Evolutionary conservation across 345 rosid genomes (phyloP).

Genomic region (Trapa bicornis): DNA sequence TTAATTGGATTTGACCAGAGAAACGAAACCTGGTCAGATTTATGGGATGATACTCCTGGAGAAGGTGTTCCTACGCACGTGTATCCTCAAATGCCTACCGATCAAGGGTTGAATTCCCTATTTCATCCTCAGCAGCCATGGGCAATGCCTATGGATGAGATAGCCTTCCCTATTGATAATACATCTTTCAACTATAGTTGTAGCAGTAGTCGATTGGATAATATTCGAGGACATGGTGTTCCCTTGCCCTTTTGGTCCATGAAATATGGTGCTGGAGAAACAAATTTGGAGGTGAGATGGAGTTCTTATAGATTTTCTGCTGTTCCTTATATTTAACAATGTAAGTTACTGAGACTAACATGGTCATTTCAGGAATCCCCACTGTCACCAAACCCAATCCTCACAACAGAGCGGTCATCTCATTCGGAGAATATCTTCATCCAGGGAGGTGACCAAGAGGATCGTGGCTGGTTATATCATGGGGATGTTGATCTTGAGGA

Average conservation of each 20-base stretch:
- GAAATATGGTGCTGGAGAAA: neutral
- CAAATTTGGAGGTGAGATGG: conserved; percentile 1
- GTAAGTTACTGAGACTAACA: neutral
- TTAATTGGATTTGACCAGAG: neutral
- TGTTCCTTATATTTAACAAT: neutral
- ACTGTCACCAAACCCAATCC: neutral
- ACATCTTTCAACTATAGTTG: neutral
- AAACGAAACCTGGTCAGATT: neutral
- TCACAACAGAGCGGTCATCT: too few species aligned
- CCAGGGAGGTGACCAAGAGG: too few species aligned
- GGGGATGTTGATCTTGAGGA: too few species aligned
- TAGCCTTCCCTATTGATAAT: neutral
- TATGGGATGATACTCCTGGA: neutral
- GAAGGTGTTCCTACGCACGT: neutral
- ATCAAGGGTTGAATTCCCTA: neutral
- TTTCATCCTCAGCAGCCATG: neutral
- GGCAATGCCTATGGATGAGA: neutral
- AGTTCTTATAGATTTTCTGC: neutral
- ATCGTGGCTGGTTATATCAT: too few species aligned
- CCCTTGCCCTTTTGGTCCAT: neutral
- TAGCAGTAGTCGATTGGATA: neutral
- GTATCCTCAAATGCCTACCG: neutral
- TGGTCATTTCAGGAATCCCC: neutral
- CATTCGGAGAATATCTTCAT: too few species aligned
- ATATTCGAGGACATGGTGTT: neutral